A percentile compares a stretch with the other conserved stretches of the same genome.
These are phyloP conservation scores for Acanthamoeba triangularis DNA, from an alignment of 208 protist genomes.

Conservation along the genomic window DNA sequence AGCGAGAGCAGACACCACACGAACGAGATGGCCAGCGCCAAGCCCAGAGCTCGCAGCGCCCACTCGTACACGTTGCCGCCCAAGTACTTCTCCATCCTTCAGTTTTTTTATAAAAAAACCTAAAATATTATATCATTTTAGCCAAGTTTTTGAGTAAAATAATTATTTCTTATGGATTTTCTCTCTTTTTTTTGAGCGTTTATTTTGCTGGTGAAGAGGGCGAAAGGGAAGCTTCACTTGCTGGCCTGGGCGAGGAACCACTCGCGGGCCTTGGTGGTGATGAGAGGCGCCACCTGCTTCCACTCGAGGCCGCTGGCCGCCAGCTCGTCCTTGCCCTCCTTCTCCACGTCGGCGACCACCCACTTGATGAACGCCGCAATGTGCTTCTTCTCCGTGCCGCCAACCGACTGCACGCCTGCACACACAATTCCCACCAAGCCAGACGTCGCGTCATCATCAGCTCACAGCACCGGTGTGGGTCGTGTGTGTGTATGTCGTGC, in stretches of 20 bases:
- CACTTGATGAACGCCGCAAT: constrained; percentile 65
- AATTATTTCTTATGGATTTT: too few relatives aligned
- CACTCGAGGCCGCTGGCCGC: constrained; percentile 56
- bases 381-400: constrained; percentile 57
- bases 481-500: too few relatives aligned
- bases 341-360: constrained; percentile 57
- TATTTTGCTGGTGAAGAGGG: too few relatives aligned
- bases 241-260: constrained; percentile 47
- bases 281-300: constrained; percentile 49
- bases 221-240: neutral
- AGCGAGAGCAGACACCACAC: constrained; percentile 19
- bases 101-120: neutral
- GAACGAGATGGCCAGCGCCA: constrained; percentile 10
- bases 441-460: neutral
- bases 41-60: constrained; percentile 23
- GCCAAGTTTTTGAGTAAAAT: too few relatives aligned
- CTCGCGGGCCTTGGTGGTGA: constrained; percentile 22
- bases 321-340: constrained; percentile 69
- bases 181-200: too few relatives aligned
- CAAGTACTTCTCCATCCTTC: constrained; percentile 52
- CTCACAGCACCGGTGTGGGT: neutral
- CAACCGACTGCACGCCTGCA: neutral
- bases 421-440: neutral
- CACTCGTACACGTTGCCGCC: constrained; percentile 30
- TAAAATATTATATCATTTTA: too few relatives aligned